These are phyloP conservation scores for Phialemoniopsis sp. DNA, from an alignment of 2,329 filamentous ascomycete species.

Conservation along the genomic window DNA sequence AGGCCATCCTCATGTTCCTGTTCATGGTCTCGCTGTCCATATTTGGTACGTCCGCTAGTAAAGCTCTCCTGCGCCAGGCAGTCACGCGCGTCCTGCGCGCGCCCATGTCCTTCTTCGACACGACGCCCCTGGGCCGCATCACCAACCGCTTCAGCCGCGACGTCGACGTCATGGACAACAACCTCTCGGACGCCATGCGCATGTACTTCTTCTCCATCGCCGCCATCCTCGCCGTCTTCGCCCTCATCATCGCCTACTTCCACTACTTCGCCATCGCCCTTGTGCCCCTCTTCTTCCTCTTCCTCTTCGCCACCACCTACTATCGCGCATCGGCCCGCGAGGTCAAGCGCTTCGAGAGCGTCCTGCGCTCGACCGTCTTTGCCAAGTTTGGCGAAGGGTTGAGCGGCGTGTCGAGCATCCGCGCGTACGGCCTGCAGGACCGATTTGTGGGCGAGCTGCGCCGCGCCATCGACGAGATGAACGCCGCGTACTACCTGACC, in stretches of 20 bases:
- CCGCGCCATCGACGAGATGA: constrained; percentile 81
- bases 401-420: constrained; percentile 77
- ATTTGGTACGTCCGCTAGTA: constrained; percentile 77
- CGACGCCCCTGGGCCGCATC: constrained; percentile 89
- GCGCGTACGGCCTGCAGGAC: constrained; percentile 79
- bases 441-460: constrained; percentile 70
- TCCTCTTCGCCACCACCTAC: constrained; percentile 79
- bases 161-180: constrained; percentile 95
- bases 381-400: constrained; percentile 89
- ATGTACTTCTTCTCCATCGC: constrained; percentile 87
- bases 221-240: constrained; percentile 79
- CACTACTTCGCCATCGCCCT: constrained; percentile 72
- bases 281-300: constrained; percentile 66
- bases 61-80: constrained; percentile 74
- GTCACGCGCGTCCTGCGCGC: constrained; percentile 71
- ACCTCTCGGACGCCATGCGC: constrained; percentile 79
- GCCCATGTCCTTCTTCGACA: constrained; percentile 93
- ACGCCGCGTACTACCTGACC: constrained; percentile 89
- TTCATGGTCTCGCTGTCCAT: constrained; percentile 78
- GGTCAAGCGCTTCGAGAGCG: constrained; percentile 89
- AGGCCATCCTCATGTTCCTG: constrained; percentile 72
- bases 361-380: constrained; percentile 84
- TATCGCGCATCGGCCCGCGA: constrained; percentile 90
- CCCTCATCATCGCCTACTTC: constrained; percentile 91
- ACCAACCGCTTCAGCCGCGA: constrained; percentile 96